Conservation (phyloP, 2,329 filamentous ascomycete species). For the Fusarium tricinctum region DNA sequence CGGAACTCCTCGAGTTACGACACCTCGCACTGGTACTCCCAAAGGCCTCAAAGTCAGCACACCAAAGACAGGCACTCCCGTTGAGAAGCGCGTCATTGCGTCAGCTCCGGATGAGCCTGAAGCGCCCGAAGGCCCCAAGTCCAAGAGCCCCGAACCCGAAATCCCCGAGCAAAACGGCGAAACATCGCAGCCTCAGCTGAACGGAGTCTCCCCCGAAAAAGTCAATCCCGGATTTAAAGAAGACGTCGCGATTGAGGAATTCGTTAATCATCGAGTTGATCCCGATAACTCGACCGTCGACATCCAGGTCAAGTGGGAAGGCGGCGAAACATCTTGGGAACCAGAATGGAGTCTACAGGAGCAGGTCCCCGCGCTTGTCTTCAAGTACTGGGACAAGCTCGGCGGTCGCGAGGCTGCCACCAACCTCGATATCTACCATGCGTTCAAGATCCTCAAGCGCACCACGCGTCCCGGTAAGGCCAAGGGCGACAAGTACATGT, state of each 20-base stretch:
- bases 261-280: conserved; percentile 43
- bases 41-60: conserved; percentile 11
- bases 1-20: conserved; percentile 25
- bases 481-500: conserved; percentile 36
- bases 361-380: conserved; percentile 46
- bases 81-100: conserved; percentile 6
- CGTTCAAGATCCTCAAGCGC: conserved; percentile 48
- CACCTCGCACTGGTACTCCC: conserved; percentile 7
- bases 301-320: conserved; percentile 45
- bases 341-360: conserved; percentile 48
- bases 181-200: conserved; percentile 18
- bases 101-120: not conserved
- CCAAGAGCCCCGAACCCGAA: not conserved
- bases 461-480: conserved; percentile 28
- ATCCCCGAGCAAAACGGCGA: conserved; percentile 16
- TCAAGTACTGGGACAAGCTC: conserved; percentile 47
- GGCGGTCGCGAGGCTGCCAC: conserved; percentile 47
- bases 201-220: conserved; percentile 18
- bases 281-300: conserved; percentile 44
- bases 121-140: not conserved
- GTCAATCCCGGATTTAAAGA: conserved; percentile 24
- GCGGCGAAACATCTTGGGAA: conserved; percentile 47
- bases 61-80: conserved; percentile 29
- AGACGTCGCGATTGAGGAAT: conserved; percentile 46
- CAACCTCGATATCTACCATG: conserved; percentile 45